A percentile compares a stretch with the other conserved stretches of the same genome.
phyloP scores from a whole-genome alignment of 2,329 filamentous ascomycete species.

The Aspergillus pseudotamarii region DNA sequence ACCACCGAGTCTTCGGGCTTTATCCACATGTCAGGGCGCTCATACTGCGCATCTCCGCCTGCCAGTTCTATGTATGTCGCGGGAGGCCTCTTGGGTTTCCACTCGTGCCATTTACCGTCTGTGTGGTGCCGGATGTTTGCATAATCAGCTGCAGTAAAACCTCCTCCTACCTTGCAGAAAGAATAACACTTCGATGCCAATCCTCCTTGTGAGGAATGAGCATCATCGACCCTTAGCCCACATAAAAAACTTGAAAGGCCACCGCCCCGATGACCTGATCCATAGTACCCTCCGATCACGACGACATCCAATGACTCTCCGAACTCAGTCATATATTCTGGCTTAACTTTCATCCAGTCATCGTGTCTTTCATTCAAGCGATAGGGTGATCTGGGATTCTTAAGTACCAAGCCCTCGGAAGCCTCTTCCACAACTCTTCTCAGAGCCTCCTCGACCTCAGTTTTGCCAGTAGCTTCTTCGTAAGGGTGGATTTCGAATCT shows the following conservation, averaged over 20 bases:
- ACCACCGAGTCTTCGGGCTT: slow-evolving; percentile 85
- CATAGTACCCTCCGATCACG: slow-evolving; percentile 90
- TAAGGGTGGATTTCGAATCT: slow-evolving; percentile 83
- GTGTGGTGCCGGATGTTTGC: slow-evolving; percentile 79
- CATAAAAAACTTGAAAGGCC: slow-evolving; percentile 86
- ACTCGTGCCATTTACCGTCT: slow-evolving; percentile 87
- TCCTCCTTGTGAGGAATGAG: slow-evolving; percentile 58
- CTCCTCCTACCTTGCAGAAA: slow-evolving; percentile 98
- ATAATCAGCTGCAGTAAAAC: slow-evolving; percentile 84
- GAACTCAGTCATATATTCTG: slow-evolving; percentile 96
- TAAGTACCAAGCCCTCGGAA: slow-evolving; percentile 88
- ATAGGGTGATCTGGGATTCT: slow-evolving; percentile 88
- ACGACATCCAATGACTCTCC: slow-evolving; percentile 90
- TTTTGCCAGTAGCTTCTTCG: slow-evolving; percentile 64
- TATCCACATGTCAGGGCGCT: slow-evolving; percentile 91
- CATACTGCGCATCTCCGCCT: slow-evolving; percentile 73
- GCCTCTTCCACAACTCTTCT: slow-evolving; percentile 82
- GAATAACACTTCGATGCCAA: slow-evolving; percentile 79
- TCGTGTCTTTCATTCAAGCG: slow-evolving; percentile 86
- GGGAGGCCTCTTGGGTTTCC: slow-evolving; percentile 77
- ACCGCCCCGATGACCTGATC: slow-evolving; percentile 82
- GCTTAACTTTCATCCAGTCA: slow-evolving; percentile 98
- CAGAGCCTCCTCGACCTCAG: slow-evolving; percentile 77
- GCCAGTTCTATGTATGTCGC: slow-evolving; percentile 78
- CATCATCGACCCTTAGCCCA: slow-evolving; percentile 74